These are phyloP conservation scores for Kurtzmaniella fragi DNA, from an alignment of 805 yeast genomes.

Conservation along the genomic window DNA sequence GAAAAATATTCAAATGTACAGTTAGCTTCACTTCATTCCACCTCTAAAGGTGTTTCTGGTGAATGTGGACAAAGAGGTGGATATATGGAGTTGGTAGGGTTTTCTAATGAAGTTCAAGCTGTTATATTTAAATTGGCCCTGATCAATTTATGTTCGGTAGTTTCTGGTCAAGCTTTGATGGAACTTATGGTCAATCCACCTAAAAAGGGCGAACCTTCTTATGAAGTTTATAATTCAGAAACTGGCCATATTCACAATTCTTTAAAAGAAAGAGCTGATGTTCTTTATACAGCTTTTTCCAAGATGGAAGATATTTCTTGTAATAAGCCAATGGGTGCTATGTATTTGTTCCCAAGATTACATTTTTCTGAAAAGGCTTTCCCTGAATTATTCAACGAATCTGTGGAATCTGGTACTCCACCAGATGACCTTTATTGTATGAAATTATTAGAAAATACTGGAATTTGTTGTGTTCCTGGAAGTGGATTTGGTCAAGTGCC, in stretches of 20 bases:
- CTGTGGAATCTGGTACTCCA: slow-evolving; percentile 48
- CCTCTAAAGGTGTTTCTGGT: slow-evolving; percentile 95
- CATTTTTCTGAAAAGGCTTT: slow-evolving; percentile 43
- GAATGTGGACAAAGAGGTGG: slow-evolving; percentile 99
- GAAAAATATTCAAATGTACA: slow-evolving; percentile 68
- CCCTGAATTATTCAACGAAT: slow-evolving; percentile 56
- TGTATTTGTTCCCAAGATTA: slow-evolving; percentile 90
- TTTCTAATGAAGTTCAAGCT: slow-evolving; percentile 61
- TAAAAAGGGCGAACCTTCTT: slow-evolving; percentile 66
- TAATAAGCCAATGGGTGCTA: slow-evolving; percentile 93
- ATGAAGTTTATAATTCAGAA: slow-evolving; percentile 60
- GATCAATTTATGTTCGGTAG: slow-evolving; percentile 89
- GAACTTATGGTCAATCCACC: slow-evolving; percentile 96
- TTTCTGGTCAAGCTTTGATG: slow-evolving; percentile 88
- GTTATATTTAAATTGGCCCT: slow-evolving; percentile 82
- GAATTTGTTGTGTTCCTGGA: slow-evolving; percentile 97
- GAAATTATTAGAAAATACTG: slow-evolving; percentile 77
- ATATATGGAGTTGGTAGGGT: slow-evolving; percentile 89
- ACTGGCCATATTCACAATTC: slow-evolving; percentile 55
- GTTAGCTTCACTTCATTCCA: slow-evolving; percentile 92
- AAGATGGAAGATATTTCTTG: slow-evolving; percentile 79
- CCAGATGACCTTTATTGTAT: slow-evolving; percentile 91
- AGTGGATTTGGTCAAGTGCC: slow-evolving; percentile 92
- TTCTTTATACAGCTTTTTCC: slow-evolving; percentile 65
- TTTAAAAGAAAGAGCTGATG: slow-evolving; percentile 57